Base-by-base conservation (phyloP, 1,284 basidiomycete species). In the Austroboletus rostrupii region DNA sequence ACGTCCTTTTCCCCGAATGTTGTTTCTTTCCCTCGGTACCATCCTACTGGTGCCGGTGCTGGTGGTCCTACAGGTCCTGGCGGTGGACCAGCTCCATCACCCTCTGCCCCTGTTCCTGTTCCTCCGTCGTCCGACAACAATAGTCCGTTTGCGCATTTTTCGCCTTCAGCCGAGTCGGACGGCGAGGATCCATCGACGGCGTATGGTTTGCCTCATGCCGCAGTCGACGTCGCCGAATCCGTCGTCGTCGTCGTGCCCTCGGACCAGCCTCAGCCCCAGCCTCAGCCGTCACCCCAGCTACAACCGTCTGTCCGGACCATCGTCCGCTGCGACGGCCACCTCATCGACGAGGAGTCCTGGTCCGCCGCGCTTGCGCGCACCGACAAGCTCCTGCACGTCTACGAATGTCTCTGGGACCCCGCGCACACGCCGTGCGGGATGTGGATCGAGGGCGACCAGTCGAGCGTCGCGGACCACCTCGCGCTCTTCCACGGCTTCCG, bases 401-500 rank as follows among this genome's bases (percentile, higher is more conserved):
- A 69, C 51, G 64, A 68, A 39, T 65, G 64, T 31, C 56, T 64
- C 45, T 65, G 64, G 67, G 61, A 64, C 47, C 45, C 51, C 32
- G 1, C 40, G 23, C 45, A 64, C 32, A 43, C 64, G 0, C 52
- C 66, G 5, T 66, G 64, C 13, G 52, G 64, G 1, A 66, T 66
- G 66, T 69, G 67, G 61, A 65, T 66, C 41, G 64, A 66, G 36
- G 64, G 64, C 20, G 64, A 65, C 48, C 64, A 65, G 7, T 65
- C 64, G 19, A 65, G 55, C 49, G 66, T 65, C n/a, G 65, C 64
- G 11, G 67, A 65, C 49, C 64, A 69, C 50, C 58, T 65, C 48
- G 53, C 55, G 10, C 63, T 60, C 42, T 69, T 67, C 19, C 64
- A 65, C 45, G 56, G 59, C 0, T 65, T 69, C 31, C 59, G 55